A percentile compares a stretch with the other conserved stretches of the same genome.
Conservation (phyloP, 2,329 filamentous ascomycete genomes). For the Diaporthe sp. region DNA sequence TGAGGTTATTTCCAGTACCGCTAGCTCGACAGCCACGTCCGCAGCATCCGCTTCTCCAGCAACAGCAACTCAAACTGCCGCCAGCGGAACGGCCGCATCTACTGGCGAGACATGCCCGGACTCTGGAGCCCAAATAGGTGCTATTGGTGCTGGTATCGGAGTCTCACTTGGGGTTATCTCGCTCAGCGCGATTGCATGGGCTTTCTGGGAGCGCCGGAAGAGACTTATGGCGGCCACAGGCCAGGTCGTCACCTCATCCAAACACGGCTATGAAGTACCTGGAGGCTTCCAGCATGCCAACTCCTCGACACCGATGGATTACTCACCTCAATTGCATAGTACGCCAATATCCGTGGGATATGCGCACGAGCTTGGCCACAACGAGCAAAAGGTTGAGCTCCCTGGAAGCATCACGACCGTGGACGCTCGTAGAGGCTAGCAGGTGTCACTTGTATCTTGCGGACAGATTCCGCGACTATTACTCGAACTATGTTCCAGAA, state of each 20-base stretch:
- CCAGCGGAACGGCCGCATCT: background rate
- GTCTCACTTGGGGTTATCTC: background rate
- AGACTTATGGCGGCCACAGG: background rate
- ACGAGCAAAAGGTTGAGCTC: background rate
- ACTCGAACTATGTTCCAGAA: background rate
- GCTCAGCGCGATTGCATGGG: background rate
- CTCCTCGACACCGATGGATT: background rate
- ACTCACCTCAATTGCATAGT: background rate
- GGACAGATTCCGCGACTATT: too few species aligned
- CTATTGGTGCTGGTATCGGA: background rate
- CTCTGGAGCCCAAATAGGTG: background rate
- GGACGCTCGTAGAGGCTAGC: background rate
- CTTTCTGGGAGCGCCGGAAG: constrained; percentile 3
- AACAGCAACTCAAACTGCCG: too few species aligned
- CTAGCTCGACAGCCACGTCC: background rate
- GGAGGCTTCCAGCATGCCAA: background rate
- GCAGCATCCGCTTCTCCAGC: background rate
- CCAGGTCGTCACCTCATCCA: background rate
- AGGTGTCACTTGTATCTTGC: background rate
- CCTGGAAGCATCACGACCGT: background rate
- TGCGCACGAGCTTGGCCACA: background rate
- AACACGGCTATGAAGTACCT: background rate
- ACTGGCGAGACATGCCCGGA: background rate
- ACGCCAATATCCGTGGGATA: background rate
- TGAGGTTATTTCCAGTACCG: background rate